These are phyloP conservation scores for Candida khao-thaluensis DNA, from an alignment of 805 yeast species.

Conservation along the genomic window DNA sequence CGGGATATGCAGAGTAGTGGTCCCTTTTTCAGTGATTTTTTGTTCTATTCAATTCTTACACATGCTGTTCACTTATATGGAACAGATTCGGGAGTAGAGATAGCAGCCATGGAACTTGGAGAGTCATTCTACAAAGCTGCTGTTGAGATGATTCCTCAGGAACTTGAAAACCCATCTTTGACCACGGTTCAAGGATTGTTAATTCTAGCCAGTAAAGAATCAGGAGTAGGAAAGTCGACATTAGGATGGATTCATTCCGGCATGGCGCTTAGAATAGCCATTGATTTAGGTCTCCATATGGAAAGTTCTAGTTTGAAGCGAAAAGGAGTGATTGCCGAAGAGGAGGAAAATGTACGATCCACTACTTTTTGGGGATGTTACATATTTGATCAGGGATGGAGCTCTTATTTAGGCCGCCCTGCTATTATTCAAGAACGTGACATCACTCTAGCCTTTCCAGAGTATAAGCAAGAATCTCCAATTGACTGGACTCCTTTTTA, in stretches of 20 bases:
- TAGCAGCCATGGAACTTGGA: conserved; percentile 4
- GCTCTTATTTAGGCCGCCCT: conserved; percentile 13
- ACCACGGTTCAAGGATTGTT: conserved; percentile 14
- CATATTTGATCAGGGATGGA: conserved; percentile 15
- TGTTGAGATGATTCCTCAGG: conserved; percentile 11
- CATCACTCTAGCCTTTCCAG: conserved; percentile 8
- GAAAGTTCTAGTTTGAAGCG: conserved; percentile 6
- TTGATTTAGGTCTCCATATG: conserved; percentile 16
- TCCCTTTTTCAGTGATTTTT: conserved; percentile 12
- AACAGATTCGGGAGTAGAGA: not conserved
- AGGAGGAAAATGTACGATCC: conserved; percentile 10
- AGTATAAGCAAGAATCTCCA: conserved; percentile 3
- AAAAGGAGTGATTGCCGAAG: conserved; percentile 10
- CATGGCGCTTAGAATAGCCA: conserved; percentile 13
- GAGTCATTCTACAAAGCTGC: conserved; percentile 9
- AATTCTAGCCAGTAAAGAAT: conserved; percentile 14
- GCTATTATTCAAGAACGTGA: conserved; percentile 8
- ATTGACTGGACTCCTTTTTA: conserved; percentile 6
- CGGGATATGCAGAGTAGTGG: conserved; percentile 14
- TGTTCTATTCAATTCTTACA: conserved; percentile 11
- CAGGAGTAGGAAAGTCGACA: conserved; percentile 11
- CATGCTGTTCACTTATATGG: conserved; percentile 11
- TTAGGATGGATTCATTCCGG: conserved; percentile 16
- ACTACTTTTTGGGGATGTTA: conserved; percentile 16
- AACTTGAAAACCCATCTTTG: conserved; percentile 10